phyloP scores from a whole-genome alignment of 176 grass and related monocot genomes.

The Raddia distichophylla region DNA sequence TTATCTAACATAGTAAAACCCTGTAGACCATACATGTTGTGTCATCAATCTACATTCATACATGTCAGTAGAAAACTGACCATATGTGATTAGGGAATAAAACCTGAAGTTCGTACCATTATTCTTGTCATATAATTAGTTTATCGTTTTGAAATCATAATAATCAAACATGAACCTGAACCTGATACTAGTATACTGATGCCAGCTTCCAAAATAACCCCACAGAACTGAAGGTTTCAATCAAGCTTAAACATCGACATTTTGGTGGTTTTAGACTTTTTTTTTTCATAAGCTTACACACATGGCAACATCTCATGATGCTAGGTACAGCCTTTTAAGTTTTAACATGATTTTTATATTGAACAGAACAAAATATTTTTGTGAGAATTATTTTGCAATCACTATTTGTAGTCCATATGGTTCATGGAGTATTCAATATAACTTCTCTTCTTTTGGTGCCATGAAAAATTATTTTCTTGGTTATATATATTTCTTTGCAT shows the following conservation, averaged over 20 bases:
- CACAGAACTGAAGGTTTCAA: too few relatives aligned
- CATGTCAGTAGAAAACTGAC: background rate
- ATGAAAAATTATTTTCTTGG: background rate
- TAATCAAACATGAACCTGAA: background rate
- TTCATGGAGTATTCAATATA: conserved; percentile 6
- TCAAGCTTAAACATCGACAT: background rate
- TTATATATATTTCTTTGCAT: background rate
- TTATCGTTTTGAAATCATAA: background rate
- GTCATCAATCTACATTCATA: background rate
- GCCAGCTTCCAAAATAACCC: background rate
- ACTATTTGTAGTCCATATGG: background rate
- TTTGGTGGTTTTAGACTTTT: background rate
- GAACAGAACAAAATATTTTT: background rate
- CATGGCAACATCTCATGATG: background rate
- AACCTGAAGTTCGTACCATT: background rate
- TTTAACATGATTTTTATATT: background rate
- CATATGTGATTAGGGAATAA: background rate
- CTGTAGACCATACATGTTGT: background rate
- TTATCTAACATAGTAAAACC: background rate
- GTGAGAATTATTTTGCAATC: background rate
- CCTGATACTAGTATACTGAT: background rate
- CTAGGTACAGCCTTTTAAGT: background rate
- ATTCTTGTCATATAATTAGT: background rate
- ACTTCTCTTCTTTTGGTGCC: background rate
- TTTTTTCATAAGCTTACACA: background rate